Conservation (phyloP, 192 early-diverging fungal species). For the Rhizophagus clarus region DNA sequence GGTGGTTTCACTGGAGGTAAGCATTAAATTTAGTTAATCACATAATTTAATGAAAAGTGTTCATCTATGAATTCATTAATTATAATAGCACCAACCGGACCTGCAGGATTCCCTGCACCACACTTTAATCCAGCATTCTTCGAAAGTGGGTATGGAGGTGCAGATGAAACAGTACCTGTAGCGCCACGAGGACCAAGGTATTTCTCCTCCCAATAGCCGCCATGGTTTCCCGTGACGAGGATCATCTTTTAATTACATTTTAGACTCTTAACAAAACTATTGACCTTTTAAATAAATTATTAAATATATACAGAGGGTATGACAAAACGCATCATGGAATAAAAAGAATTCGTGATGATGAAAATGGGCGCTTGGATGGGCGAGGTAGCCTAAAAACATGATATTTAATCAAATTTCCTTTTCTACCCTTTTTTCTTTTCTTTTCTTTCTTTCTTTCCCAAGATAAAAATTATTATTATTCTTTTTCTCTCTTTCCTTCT, state of each 20-base stretch:
- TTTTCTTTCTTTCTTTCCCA: background rate
- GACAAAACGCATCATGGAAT: conserved; percentile 18
- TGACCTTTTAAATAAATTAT: background rate
- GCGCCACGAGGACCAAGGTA: conserved; percentile 35
- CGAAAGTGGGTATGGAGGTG: conserved; percentile 34
- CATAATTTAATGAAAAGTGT: too few relatives aligned
- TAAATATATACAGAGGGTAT: conserved; percentile 26
- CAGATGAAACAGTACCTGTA: conserved; percentile 26
- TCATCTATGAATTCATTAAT: background rate
- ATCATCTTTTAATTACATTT: background rate
- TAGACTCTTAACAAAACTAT: background rate
- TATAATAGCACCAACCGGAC: conserved; percentile 13
- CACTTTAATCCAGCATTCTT: conserved; percentile 51
- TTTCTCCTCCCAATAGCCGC: background rate
- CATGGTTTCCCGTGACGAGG: conserved; percentile 1
- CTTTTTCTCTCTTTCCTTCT: background rate
- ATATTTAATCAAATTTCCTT: background rate
- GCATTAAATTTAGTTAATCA: conserved; percentile 3
- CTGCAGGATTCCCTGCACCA: conserved; percentile 38
- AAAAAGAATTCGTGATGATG: conserved; percentile 32
- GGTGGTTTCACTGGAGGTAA: conserved; percentile 14
- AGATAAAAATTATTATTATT: background rate
- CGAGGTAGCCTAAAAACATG: conserved; percentile 18
- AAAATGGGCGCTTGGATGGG: conserved; percentile 18
- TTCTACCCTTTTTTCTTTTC: too few relatives aligned